Evolutionary conservation across 257 asterid species (phyloP), one percentile per base, ranked within the genome.

Genomic region (Solanum corneliomulleri): DNA sequence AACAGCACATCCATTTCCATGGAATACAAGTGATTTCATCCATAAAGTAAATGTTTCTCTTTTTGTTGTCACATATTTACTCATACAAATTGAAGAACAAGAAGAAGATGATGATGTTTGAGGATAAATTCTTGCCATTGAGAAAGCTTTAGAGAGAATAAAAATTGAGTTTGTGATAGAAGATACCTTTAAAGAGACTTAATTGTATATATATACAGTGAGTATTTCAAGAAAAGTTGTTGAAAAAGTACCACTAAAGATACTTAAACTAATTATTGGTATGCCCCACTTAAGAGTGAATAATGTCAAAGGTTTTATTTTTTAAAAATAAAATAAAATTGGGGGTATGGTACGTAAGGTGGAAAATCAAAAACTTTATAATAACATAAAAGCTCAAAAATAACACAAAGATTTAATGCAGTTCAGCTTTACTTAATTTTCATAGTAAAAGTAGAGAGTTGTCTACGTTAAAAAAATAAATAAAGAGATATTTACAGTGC

Each of bases 111-210:
- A 41, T 20, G 76, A 41, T 20, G 83, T 23, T 78, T 91, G 90
- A 3, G 98, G 98, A 76, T 91, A 90, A 87, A 94, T 88, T 90
- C 91, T 96, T 45, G 98, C 92, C 99, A 96, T 96, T 78, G 84
- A 10, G 6, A 78, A 78, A 14, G 25, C 7, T 25, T 13, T 45
- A 42, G 37, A 76, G 23, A 75, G 52, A 74, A 11, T 23, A 75
- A 9, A 42, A 25, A 25, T 25, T 77, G 58, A 25, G 60, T 41
- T 41, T n/a, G 62, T 41, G 84, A 14, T 15, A 27, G 66, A 78
- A 25, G 10, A 44, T 25, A 20, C 41, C 39, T 15, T 25, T 78
- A 45, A 45, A 78, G 27, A 27, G 27, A 45, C 66, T 25, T 8
- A 4, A 7, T 42, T 77, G 11, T 12, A 47, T 47, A 47, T 47